Percentiles rank a stretch among this genome's conserved stretches.
Evolutionary conservation across 768 basidiomycete genomes (phyloP).

Genomic region (Calocybe gangraenosa): DNA sequence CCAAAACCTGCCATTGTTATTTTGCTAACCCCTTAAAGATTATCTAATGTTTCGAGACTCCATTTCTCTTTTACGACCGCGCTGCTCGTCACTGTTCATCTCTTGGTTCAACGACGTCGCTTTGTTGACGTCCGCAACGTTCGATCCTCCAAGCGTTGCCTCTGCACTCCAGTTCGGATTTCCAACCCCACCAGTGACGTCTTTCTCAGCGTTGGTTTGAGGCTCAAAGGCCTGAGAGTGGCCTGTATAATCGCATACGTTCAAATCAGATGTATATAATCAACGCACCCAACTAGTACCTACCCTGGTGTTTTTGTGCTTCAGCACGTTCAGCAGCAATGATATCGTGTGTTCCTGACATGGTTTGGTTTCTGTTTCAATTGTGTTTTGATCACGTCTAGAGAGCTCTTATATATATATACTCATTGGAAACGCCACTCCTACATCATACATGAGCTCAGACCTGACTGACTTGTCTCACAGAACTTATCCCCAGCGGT

Average conservation of each 20-base stretch:
- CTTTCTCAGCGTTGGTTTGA: neutral
- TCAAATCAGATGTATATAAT: no score
- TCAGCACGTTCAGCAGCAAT: conserved; percentile 5
- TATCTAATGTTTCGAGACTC: neutral
- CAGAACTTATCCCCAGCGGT: no score
- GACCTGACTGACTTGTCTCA: no score
- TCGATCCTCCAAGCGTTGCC: conserved; percentile 1
- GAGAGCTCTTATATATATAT: neutral
- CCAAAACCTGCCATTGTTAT: neutral
- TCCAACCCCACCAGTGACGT: neutral
- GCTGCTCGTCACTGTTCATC: neutral
- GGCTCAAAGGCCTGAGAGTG: neutral
- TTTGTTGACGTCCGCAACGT: neutral
- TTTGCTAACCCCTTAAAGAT: no score
- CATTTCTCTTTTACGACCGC: neutral
- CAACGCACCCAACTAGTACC: neutral
- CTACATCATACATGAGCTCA: no score
- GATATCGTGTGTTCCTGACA: conserved; percentile 10
- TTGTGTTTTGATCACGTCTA: neutral
- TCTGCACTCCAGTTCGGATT: neutral
- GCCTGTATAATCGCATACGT: neutral
- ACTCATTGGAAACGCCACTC: no score
- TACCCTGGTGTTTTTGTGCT: neutral
- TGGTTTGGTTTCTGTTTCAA: neutral
- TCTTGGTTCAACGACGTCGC: neutral